Conservation (phyloP, 2,329 filamentous ascomycete species). For the Fusarium globosum region DNA sequence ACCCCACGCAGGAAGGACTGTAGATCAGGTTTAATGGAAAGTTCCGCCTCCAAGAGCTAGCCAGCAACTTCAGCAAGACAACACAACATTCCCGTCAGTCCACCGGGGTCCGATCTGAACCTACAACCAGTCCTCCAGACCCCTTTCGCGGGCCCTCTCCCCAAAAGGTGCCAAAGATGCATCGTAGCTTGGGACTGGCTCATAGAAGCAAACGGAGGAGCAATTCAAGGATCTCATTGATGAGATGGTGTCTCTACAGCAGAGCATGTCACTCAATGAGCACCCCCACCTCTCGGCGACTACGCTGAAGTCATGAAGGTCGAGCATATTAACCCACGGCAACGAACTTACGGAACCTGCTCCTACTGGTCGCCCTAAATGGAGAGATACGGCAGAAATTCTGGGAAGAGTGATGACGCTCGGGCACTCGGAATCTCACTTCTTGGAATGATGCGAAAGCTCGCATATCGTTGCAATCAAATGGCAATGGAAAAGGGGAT, state of each 20-base stretch:
- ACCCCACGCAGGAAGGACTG: too few relatives aligned
- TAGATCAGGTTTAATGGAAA: too few relatives aligned
- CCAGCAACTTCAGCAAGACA: too few relatives aligned
- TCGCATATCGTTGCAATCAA: neutral
- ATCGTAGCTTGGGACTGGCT: neutral
- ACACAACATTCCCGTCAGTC: neutral
- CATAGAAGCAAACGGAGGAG: neutral
- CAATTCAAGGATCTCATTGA: neutral
- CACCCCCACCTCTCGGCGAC: conserved; percentile 37
- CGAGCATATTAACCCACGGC: conserved; percentile 1
- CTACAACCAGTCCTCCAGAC: too few relatives aligned
- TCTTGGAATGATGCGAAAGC: conserved; percentile 42
- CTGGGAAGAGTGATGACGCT: conserved; percentile 45
- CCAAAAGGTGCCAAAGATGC: neutral
- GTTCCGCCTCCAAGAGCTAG: too few relatives aligned
- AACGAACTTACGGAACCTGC: conserved; percentile 38
- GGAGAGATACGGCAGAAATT: conserved; percentile 22
- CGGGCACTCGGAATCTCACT: conserved; percentile 49
- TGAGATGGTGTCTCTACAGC: neutral
- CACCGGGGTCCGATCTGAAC: too few relatives aligned
- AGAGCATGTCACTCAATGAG: neutral
- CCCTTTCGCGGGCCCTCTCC: too few relatives aligned
- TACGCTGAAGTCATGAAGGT: conserved; percentile 45
- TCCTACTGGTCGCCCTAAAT: conserved; percentile 47
- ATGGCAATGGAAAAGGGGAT: neutral